Evolutionary conservation across 2,329 filamentous ascomycete species (phyloP).

Genomic region (Chaetomium sp.): DNA sequence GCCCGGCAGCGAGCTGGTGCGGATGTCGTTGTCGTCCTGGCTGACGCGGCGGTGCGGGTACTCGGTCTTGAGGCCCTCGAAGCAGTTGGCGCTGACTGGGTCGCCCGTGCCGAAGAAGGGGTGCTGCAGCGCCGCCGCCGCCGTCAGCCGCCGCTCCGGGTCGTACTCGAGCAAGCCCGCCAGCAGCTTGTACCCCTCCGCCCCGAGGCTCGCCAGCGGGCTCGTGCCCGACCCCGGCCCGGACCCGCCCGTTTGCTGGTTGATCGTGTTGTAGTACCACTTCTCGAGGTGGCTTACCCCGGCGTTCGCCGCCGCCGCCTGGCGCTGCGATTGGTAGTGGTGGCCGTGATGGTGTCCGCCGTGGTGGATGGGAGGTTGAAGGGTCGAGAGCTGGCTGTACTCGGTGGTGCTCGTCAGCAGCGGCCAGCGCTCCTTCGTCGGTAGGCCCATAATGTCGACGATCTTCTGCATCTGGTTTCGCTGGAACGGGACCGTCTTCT

Average conservation of each 20-base stretch:
- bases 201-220: conserved; percentile 62
- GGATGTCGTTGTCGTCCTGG: conserved; percentile 93
- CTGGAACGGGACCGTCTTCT: conserved; percentile 97
- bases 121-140: conserved; percentile 84
- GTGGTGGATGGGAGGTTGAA: conserved; percentile 56
- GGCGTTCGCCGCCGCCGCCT: conserved; percentile 35
- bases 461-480: conserved; percentile 99
- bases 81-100: conserved; percentile 78
- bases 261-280: conserved; percentile 75
- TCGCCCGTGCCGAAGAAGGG: conserved; percentile 81
- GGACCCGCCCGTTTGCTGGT: conserved; percentile 55
- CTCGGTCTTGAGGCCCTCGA: conserved; percentile 83
- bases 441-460: conserved; percentile 91
- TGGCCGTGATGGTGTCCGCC: conserved; percentile 46
- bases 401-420: conserved; percentile 84
- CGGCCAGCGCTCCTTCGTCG: conserved; percentile 87
- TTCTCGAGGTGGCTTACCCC: conserved; percentile 65
- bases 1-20: conserved; percentile 84
- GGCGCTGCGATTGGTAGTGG: conserved; percentile 47
- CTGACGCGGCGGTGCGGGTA: conserved; percentile 91
- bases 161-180: conserved; percentile 88
- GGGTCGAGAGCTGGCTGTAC: conserved; percentile 67
- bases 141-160: conserved; percentile 83
- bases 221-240: conserved; percentile 46
- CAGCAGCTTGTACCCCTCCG: conserved; percentile 81